Conservation (phyloP, 805 yeast species). For the Candida ulmi region DNA sequence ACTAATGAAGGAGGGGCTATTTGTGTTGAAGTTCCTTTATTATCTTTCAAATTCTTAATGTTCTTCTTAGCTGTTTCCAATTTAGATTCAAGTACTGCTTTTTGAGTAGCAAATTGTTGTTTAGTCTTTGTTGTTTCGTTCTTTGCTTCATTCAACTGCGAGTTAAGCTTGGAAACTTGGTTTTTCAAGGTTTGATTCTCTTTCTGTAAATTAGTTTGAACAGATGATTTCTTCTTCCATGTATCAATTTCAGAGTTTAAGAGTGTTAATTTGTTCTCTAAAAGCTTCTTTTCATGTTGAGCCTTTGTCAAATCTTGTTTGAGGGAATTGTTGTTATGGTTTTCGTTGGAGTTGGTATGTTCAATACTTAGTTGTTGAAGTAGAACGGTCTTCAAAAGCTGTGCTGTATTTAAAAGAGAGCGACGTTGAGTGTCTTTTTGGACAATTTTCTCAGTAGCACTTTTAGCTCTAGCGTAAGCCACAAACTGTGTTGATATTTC, state of each 20-base stretch:
- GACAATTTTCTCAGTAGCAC: conserved; percentile 2
- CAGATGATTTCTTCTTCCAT: conserved; percentile 19
- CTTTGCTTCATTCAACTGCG: conserved; percentile 25
- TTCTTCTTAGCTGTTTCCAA: conserved; percentile 28
- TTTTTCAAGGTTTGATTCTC: conserved; percentile 29
- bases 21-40: not conserved
- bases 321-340: conserved; percentile 8
- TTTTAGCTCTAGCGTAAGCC: conserved; percentile 7
- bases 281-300: conserved; percentile 18
- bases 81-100: conserved; percentile 29
- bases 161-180: conserved; percentile 28
- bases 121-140: conserved; percentile 26
- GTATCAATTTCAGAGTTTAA: conserved; percentile 17
- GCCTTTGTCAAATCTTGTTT: conserved; percentile 17
- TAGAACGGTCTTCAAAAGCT: conserved; percentile 14
- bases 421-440: conserved; percentile 15
- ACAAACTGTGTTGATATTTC: conserved; percentile 1
- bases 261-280: conserved; percentile 16
- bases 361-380: conserved; percentile 15
- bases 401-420: conserved; percentile 12
- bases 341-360: conserved; percentile 6
- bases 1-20: conserved; percentile 1
- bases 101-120: conserved; percentile 28
- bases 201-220: conserved; percentile 14
- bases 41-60: conserved; percentile 22